phyloP scores from a whole-genome alignment of 495 filamentous ascomycete species.

The Penicillium canescens region DNA sequence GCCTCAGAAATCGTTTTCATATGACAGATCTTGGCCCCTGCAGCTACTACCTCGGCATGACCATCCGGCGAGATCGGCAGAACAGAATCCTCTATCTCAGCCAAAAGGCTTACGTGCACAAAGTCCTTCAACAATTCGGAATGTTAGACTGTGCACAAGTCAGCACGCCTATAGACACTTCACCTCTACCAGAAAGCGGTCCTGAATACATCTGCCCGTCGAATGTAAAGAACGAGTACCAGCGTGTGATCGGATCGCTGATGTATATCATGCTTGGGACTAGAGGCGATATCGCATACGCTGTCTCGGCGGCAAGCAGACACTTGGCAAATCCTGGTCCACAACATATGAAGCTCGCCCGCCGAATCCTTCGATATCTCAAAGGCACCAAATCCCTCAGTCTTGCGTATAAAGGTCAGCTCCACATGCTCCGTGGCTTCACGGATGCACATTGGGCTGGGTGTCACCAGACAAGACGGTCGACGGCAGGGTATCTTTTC shows the following conservation, averaged over 20 bases:
- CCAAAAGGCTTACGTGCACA: conserved; percentile 24
- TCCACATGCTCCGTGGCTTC: too few species aligned
- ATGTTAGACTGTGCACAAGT: neutral
- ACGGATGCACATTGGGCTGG: too few species aligned
- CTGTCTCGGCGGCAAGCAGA: too few species aligned
- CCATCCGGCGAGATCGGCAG: conserved; percentile 18
- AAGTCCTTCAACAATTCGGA: conserved; percentile 14
- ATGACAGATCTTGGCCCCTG: conserved; percentile 33
- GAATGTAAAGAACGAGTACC: conserved; percentile 11
- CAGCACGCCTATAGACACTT: conserved; percentile 11
- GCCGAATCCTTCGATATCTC: too few species aligned
- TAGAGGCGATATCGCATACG: conserved; percentile 19
- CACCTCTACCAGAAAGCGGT: conserved; percentile 4
- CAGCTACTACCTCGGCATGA: conserved; percentile 37
- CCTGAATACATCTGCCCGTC: conserved; percentile 4
- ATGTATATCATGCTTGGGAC: conserved; percentile 23
- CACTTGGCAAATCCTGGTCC: too few species aligned
- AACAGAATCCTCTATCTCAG: conserved; percentile 20
- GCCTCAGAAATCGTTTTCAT: conserved; percentile 22
- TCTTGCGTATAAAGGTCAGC: too few species aligned
- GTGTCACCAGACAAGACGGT: too few species aligned
- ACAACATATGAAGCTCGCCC: too few species aligned
- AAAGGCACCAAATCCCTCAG: too few species aligned
- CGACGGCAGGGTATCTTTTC: too few species aligned
- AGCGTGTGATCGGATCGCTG: conserved; percentile 15